Evolutionary conservation across 2,329 filamentous ascomycete genomes (phyloP).

Genomic region (Alternaria postmessia): DNA sequence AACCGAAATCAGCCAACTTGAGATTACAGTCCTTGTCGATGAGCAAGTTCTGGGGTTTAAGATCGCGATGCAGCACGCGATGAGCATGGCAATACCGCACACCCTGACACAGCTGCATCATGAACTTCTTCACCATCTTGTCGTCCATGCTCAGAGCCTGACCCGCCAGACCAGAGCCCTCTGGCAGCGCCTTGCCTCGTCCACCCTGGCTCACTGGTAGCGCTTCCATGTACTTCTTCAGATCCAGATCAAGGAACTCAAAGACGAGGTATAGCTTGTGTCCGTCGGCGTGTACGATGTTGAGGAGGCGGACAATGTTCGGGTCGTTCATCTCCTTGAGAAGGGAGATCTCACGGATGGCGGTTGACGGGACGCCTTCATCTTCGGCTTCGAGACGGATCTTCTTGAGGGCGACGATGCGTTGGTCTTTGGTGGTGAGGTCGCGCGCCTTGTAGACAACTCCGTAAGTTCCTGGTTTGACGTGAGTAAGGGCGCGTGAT

Average conservation of each 20-base stretch:
- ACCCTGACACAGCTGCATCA: constrained; percentile 85
- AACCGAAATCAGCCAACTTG: constrained; percentile 89
- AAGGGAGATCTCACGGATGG: constrained; percentile 92
- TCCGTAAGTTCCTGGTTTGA: constrained; percentile 81
- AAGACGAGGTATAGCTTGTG: constrained; percentile 95
- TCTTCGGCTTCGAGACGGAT: constrained; percentile 95
- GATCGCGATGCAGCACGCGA: constrained; percentile 83
- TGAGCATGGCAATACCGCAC: constrained; percentile 89
- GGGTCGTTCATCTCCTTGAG: constrained; percentile 94
- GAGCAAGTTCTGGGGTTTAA: constrained; percentile 90
- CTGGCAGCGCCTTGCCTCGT: constrained; percentile 83
- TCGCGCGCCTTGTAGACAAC: constrained; percentile 95
- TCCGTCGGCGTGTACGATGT: constrained; percentile 93
- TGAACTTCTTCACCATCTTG: constrained; percentile 90
- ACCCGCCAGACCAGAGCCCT: constrained; percentile 72
- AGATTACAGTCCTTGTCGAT: constrained; percentile 88
- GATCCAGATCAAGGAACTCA: constrained; percentile 87
- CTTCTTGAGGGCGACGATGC: constrained; percentile 93
- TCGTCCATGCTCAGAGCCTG: constrained; percentile 76
- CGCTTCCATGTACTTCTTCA: constrained; percentile 97
- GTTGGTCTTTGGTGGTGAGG: constrained; percentile 75
- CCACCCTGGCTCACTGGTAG: constrained; percentile 85
- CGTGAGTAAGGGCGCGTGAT: constrained; percentile 13
- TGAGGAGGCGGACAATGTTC: constrained; percentile 86
- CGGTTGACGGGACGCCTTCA: constrained; percentile 90